Evolutionary conservation across 768 basidiomycete genomes (phyloP).

Genomic region (Calvatia gigantea): DNA sequence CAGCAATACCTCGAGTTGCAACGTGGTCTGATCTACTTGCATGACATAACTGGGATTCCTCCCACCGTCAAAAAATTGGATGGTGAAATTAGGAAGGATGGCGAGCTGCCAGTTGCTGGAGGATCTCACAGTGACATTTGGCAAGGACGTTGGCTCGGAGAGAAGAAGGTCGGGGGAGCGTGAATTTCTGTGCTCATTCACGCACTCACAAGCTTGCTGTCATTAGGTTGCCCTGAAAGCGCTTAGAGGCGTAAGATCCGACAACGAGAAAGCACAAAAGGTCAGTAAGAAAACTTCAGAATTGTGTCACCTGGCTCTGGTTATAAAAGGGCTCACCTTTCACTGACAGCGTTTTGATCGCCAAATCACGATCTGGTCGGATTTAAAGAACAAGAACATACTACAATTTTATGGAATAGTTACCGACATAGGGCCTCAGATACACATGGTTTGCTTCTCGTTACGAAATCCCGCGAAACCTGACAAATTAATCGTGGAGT

Average conservation of each 20-base stretch:
- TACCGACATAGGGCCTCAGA: conserved; percentile 44
- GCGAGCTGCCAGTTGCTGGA: conserved; percentile 42
- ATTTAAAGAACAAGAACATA: conserved; percentile 46
- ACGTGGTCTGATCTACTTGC: neutral
- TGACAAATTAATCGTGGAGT: neutral
- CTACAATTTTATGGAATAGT: conserved; percentile 54
- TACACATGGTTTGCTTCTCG: conserved; percentile 40
- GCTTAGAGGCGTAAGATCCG: conserved; percentile 41
- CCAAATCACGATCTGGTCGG: conserved; percentile 54
- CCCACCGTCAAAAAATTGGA: conserved; percentile 49
- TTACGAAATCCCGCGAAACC: neutral
- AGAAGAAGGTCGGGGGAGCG: conserved; percentile 37
- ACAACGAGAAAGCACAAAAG: conserved; percentile 39
- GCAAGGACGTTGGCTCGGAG: conserved; percentile 50
- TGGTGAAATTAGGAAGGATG: conserved; percentile 41
- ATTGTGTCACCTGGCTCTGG: too few species aligned
- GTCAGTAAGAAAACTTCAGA: conserved; percentile 20
- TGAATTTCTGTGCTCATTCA: neutral
- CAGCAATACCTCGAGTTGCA: neutral
- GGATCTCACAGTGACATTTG: conserved; percentile 55
- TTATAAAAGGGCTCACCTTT: too few species aligned
- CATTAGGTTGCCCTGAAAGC: conserved; percentile 56
- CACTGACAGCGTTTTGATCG: conserved; percentile 47
- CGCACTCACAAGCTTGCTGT: neutral
- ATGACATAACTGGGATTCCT: conserved; percentile 36